These are phyloP conservation scores for Fusarium sp. DNA, from an alignment of 2,329 filamentous ascomycete genomes.

Conservation along the genomic window DNA sequence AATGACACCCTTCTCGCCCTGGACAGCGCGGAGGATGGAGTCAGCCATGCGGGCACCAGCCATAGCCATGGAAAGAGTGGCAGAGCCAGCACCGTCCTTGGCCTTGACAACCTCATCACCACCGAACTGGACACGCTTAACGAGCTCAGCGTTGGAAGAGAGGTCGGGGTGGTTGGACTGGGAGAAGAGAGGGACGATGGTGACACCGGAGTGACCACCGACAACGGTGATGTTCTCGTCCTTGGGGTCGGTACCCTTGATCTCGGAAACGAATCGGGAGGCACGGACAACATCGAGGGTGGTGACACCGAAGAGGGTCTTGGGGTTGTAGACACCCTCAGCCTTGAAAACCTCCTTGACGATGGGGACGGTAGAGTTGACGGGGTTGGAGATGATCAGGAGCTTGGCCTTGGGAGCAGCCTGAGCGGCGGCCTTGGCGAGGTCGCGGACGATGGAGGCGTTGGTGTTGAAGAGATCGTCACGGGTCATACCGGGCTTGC, in stretches of 20 bases:
- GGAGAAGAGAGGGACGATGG: conserved; percentile 97
- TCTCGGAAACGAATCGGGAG: conserved; percentile 94
- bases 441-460: conserved; percentile 97
- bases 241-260: conserved; percentile 89
- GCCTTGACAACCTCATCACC: conserved; percentile 99
- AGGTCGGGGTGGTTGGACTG: conserved; percentile 91
- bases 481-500: conserved; percentile 99
- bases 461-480: conserved; percentile 99
- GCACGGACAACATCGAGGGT: conserved; percentile 98
- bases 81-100: conserved; percentile 97
- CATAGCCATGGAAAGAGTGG: conserved; percentile 99
- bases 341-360: conserved; percentile 96
- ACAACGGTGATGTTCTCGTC: conserved; percentile 96
- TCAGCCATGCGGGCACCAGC: conserved; percentile 87
- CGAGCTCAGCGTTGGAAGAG: conserved; percentile 78
- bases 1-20: conserved; percentile 93
- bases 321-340: conserved; percentile 96
- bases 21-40: conserved; percentile 88
- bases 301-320: conserved; percentile 98
- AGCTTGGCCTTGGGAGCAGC: conserved; percentile 91
- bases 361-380: conserved; percentile 99
- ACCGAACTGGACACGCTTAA: conserved; percentile 97
- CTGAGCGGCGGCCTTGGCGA: conserved; percentile 93
- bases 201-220: conserved; percentile 96
- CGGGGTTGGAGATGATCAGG: conserved; percentile 97